Evolutionary conservation across 83 land plant species (phyloP).

Genomic region (Thuja plicata): DNA sequence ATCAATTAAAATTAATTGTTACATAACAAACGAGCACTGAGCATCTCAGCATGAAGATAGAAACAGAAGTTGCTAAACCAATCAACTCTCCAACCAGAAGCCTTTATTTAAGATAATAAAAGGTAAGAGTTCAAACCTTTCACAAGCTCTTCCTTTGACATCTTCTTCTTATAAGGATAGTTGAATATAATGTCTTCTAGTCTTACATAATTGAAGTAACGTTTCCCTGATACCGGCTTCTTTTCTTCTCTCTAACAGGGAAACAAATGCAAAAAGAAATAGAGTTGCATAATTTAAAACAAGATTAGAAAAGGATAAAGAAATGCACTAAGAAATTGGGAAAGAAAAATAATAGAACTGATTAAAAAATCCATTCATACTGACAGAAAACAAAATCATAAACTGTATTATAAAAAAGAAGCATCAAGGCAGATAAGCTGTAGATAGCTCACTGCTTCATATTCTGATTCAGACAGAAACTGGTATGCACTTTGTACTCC

Average conservation of each 20-base stretch:
- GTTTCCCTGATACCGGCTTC: slow-evolving; percentile 77
- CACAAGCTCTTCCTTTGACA: slow-evolving; percentile 55
- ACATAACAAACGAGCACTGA: not conserved
- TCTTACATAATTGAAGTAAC: slow-evolving; percentile 54
- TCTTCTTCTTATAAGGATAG: slow-evolving; percentile 66
- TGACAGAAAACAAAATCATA: not conserved
- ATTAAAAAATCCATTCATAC: not conserved
- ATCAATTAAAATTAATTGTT: not conserved
- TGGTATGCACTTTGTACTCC: slow-evolving; percentile 45
- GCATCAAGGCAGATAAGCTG: not conserved
- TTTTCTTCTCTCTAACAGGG: slow-evolving; percentile 65
- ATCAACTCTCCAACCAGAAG: not conserved
- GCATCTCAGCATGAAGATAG: not conserved
- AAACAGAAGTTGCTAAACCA: not conserved
- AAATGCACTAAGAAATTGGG: not conserved
- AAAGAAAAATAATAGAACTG: not conserved
- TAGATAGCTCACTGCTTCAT: slow-evolving; percentile 69
- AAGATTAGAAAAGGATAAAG: not conserved
- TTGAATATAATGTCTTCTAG: slow-evolving; percentile 73
- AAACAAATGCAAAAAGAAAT: slow-evolving; percentile 12
- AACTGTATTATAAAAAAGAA: not conserved
- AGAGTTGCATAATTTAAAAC: slow-evolving; percentile 1
- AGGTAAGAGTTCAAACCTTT: slow-evolving; percentile 46
- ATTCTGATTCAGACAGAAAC: slow-evolving; percentile 64
- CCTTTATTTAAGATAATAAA: not conserved